Percentiles rank a stretch among this genome's conserved stretches.
Evolutionary conservation across 2,329 filamentous ascomycete genomes (phyloP).

Genomic region (Fusarium secorum): DNA sequence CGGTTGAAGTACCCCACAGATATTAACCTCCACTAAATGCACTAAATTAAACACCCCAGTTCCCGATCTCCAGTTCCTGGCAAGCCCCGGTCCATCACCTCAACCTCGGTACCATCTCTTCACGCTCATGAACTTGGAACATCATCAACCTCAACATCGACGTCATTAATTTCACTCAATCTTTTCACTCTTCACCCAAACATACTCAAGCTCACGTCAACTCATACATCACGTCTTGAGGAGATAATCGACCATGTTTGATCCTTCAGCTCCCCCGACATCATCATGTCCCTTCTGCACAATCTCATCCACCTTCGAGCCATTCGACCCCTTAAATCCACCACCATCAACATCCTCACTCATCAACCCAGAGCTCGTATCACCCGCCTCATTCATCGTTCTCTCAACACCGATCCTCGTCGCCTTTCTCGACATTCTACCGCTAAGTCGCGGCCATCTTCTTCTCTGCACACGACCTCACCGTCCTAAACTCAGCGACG

Average conservation of each 20-base stretch:
- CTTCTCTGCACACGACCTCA: constrained; percentile 82
- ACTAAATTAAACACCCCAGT: constrained; percentile 19
- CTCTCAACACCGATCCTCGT: constrained; percentile 80
- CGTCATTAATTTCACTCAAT: not conserved
- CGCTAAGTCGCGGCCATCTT: constrained; percentile 82
- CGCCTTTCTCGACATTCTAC: constrained; percentile 93
- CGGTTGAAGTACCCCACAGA: constrained; percentile 31
- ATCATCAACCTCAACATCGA: constrained; percentile 2
- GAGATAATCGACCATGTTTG: constrained; percentile 43
- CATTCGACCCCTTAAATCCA: constrained; percentile 56
- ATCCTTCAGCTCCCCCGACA: constrained; percentile 46
- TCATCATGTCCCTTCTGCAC: constrained; percentile 68
- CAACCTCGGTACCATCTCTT: constrained; percentile 31
- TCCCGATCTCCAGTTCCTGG: constrained; percentile 20
- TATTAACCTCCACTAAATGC: constrained; percentile 15
- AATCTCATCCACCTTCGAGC: constrained; percentile 60
- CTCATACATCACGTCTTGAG: not conserved
- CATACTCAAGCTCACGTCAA: not conserved
- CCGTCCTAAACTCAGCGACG: constrained; percentile 78
- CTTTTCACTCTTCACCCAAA: not conserved
- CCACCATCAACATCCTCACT: constrained; percentile 48
- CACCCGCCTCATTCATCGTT: constrained; percentile 68
- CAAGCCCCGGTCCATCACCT: constrained; percentile 18
- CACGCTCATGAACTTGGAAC: constrained; percentile 14
- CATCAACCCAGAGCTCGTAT: constrained; percentile 46